Conservation (phyloP, 331 rosid genomes). For the Rhamnella rubrinervis region DNA sequence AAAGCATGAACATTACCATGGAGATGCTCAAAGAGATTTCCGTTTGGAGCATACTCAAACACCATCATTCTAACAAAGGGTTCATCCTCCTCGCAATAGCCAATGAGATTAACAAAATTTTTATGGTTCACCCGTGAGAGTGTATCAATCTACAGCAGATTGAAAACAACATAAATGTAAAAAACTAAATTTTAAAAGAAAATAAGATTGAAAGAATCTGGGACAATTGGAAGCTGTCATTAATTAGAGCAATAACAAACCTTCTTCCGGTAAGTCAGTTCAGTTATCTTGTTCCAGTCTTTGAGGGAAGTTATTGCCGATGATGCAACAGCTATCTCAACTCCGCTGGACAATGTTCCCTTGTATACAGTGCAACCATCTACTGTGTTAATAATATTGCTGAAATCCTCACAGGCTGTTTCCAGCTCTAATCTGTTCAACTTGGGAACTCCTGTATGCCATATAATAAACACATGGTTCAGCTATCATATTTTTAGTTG, state of each 20-base stretch:
- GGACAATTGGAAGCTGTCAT: constrained; percentile 9
- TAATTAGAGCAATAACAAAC: constrained; percentile 33
- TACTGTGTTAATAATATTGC: constrained; percentile 60
- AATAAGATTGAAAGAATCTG: neutral
- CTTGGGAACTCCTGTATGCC: constrained; percentile 82
- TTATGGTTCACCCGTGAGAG: constrained; percentile 88
- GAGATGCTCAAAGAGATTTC: constrained; percentile 73
- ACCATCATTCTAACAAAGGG: constrained; percentile 92
- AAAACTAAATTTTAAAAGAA: neutral
- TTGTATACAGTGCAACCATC: constrained; percentile 58
- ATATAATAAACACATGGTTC: constrained; percentile 9
- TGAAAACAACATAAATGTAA: constrained; percentile 13
- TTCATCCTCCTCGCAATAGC: constrained; percentile 87
- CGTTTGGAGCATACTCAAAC: constrained; percentile 93
- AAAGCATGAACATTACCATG: constrained; percentile 57
- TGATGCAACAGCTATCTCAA: constrained; percentile 90
- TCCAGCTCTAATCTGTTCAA: constrained; percentile 75
- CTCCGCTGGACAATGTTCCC: constrained; percentile 96
- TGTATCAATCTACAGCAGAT: constrained; percentile 62
- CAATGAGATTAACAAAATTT: constrained; percentile 85
- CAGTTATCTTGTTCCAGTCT: constrained; percentile 75
- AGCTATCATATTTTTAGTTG: neutral
- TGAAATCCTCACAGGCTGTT: constrained; percentile 95
- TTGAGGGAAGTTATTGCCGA: constrained; percentile 43
- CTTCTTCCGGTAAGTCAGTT: constrained; percentile 65